Conservation (phyloP, 2,329 filamentous ascomycete species). For the Claviceps pusilla region DNA sequence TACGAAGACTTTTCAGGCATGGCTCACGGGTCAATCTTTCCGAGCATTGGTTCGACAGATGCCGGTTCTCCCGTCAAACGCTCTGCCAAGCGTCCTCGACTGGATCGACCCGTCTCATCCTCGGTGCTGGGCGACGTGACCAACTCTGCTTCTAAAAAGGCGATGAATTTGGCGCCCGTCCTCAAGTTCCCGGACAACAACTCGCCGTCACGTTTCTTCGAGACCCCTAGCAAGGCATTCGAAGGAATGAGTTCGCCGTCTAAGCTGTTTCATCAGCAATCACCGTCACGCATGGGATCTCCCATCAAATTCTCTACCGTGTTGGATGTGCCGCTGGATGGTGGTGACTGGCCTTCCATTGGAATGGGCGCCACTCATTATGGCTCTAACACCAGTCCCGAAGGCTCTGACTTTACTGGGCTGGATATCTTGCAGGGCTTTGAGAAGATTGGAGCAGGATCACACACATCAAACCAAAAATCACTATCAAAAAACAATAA, state of each 20-base stretch:
- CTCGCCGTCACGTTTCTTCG: constrained; percentile 24
- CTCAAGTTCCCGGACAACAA: constrained; percentile 30
- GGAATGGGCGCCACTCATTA: constrained; percentile 26
- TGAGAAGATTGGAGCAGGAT: constrained; percentile 50
- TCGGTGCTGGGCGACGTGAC: constrained; percentile 48
- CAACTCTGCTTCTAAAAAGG: constrained; percentile 35
- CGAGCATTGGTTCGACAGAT: constrained; percentile 31
- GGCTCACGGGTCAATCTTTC: constrained; percentile 18
- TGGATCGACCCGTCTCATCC: constrained; percentile 49
- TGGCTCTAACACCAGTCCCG: constrained; percentile 12
- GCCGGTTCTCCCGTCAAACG: constrained; percentile 54
- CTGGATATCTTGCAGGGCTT: constrained; percentile 65
- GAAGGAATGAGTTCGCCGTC: constrained; percentile 40
- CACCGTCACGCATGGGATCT: constrained; percentile 24
- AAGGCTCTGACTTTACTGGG: constrained; percentile 37
- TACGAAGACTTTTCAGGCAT: constrained; percentile 29
- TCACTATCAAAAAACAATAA: constrained; percentile 16
- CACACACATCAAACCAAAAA: constrained; percentile 15
- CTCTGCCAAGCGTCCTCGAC: constrained; percentile 40
- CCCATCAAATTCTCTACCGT: constrained; percentile 33
- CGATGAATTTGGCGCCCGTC: constrained; percentile 33
- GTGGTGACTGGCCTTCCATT: constrained; percentile 24
- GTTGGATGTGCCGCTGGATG: constrained; percentile 21
- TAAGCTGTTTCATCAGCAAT: constrained; percentile 29
- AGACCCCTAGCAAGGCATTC: constrained; percentile 44